phyloP scores from a whole-genome alignment of 1,284 basidiomycete species.

The Pseudozyma sp. region DNA sequence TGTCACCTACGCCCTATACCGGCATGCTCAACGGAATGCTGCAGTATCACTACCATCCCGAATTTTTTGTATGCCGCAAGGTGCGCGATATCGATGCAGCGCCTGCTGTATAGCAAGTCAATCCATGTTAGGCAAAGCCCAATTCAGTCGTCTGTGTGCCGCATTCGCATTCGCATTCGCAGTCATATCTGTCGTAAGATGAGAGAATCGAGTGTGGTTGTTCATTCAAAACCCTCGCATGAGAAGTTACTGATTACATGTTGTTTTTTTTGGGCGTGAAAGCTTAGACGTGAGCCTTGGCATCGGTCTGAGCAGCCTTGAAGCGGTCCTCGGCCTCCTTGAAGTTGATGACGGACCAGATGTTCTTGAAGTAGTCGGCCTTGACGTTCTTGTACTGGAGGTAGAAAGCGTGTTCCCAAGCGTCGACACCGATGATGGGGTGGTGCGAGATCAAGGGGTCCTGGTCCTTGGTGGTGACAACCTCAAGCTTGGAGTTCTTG shows the following conservation, averaged over 20 bases:
- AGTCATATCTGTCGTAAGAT: not conserved
- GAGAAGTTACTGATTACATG: slow-evolving; percentile 13
- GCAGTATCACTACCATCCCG: slow-evolving; percentile 83
- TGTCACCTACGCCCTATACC: slow-evolving; percentile 84
- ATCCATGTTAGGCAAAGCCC: not conserved
- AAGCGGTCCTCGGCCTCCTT: slow-evolving; percentile 68
- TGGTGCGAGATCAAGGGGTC: slow-evolving; percentile 88
- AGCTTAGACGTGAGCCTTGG: slow-evolving; percentile 50
- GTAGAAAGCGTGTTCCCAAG: slow-evolving; percentile 85
- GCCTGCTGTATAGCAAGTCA: slow-evolving; percentile 34
- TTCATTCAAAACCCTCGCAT: slow-evolving; percentile 15
- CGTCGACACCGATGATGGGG: slow-evolving; percentile 94
- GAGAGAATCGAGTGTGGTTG: not conserved
- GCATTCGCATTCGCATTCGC: not conserved
- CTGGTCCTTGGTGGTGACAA: slow-evolving; percentile 89
- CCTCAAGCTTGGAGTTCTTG: slow-evolving; percentile 77
- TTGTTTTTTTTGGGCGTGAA: slow-evolving; percentile 1
- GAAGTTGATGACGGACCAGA: slow-evolving; percentile 69
- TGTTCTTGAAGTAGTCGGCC: slow-evolving; percentile 67
- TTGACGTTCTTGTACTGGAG: slow-evolving; percentile 66
- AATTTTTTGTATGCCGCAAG: slow-evolving; percentile 69
- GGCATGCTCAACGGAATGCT: slow-evolving; percentile 85
- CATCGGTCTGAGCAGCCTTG: slow-evolving; percentile 58
- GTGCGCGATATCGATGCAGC: slow-evolving; percentile 53
- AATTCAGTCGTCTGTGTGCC: not conserved